phyloP scores from a whole-genome alignment of 2,329 filamentous ascomycete genomes.

The Aspergillus tamarii region DNA sequence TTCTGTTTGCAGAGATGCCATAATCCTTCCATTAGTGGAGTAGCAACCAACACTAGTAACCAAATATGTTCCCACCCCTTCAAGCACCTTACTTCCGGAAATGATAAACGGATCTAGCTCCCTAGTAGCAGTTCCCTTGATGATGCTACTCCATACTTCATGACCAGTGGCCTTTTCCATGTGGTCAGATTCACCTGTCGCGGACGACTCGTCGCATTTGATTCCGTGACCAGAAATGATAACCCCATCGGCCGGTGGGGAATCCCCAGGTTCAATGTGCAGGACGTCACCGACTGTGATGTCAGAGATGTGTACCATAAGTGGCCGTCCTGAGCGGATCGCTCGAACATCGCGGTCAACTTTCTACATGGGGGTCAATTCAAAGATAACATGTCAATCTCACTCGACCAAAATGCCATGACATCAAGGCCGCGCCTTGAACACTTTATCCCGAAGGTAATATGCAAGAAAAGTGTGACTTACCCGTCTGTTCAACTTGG shows the following conservation, averaged over 20 bases:
- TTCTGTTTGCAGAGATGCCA: conserved; percentile 71
- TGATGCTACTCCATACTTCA: conserved; percentile 52
- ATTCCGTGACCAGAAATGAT: conserved; percentile 65
- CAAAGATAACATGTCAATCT: not conserved
- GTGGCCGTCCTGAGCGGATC: conserved; percentile 65
- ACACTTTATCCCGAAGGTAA: too few species aligned
- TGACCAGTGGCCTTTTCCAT: conserved; percentile 62
- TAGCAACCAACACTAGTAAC: conserved; percentile 71
- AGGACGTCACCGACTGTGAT: conserved; percentile 69
- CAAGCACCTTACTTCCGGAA: conserved; percentile 75
- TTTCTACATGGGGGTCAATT: conserved; percentile 44
- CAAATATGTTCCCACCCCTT: conserved; percentile 73
- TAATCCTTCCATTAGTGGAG: conserved; percentile 72
- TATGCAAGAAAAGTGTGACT: conserved; percentile 58
- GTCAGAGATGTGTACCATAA: conserved; percentile 64
- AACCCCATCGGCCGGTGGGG: conserved; percentile 69
- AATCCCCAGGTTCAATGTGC: conserved; percentile 67
- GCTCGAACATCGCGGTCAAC: conserved; percentile 65
- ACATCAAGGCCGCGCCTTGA: too few species aligned
- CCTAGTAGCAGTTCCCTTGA: conserved; percentile 24
- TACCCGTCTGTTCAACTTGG: conserved; percentile 71
- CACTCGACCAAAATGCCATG: too few species aligned
- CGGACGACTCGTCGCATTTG: conserved; percentile 71
- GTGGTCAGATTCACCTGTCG: conserved; percentile 71
- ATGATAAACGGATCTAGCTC: conserved; percentile 71